Base-by-base conservation (phyloP, 2,329 filamentous ascomycete species). In the Ploettnerulaceae sp. region DNA sequence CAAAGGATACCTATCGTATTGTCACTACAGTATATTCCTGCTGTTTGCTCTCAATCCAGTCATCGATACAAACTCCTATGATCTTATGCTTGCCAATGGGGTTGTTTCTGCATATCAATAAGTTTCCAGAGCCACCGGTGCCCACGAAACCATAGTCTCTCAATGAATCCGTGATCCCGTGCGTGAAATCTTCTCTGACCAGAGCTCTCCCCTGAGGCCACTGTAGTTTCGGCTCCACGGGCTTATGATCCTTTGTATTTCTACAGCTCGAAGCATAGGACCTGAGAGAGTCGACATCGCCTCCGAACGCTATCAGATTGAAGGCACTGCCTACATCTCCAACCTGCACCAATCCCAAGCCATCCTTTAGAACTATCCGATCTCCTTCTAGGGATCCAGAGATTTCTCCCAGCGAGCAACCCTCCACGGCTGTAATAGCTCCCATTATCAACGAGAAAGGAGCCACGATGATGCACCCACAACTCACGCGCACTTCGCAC, bases 381-480 rank as follows among this genome's bases (percentile, higher is more conserved):
- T 47, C 46, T 28, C 49, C 42, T n/a, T 48, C 41, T 14, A 51
- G 33, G n/a, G 35, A 35, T 11, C 41, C 46, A 3, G 49, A 45
- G 8, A 26, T 34, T 15, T 38, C 42, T 9, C 49, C 49, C 0
- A 52, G 46, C 11, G 43, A 52, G 37, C 42, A 34, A 2, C 34
- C 34, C 12, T 37, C 25, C 11, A 49, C 41, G 14, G 49, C 49
- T 9, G 45, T 48, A 20, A 52, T 52, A 8, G 49, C 49, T 35
- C 45, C 40, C 18, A 52, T 48, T 5, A 52, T 52, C 9, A 61
- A 15, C 15, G 49, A 40, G 26, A 48, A 46, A 0, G 49, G 45
- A n/a, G 35, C 45, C 8, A 32, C 31, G 21, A 51, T 47, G 4
- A 34, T 42, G 17, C 48, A 51, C 8, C 48, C 48, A 18, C 48